These are phyloP conservation scores for Graphilbum sp. DNA, from an alignment of 2,329 filamentous ascomycete species.

Conservation along the genomic window DNA sequence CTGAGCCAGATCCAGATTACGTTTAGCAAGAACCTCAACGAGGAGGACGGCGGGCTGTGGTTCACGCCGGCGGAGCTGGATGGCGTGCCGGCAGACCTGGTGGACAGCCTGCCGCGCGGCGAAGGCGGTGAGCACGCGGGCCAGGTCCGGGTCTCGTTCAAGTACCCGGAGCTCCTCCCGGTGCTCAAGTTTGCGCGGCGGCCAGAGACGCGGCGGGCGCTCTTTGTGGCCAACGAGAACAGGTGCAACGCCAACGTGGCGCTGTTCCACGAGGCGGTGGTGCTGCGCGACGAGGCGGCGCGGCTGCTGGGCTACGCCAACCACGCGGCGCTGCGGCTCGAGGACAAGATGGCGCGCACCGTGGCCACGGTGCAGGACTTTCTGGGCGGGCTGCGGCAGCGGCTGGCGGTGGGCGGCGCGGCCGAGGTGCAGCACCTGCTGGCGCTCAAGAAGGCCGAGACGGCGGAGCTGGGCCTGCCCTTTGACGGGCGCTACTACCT, in stretches of 20 bases:
- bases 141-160: conserved; percentile 59
- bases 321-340: conserved; percentile 60
- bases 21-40: conserved; percentile 68
- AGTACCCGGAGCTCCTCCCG: conserved; percentile 69
- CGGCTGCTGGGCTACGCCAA: conserved; percentile 61
- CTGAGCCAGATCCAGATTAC: conserved; percentile 58
- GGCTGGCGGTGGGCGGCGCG: conserved; percentile 50
- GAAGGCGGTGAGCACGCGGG: conserved; percentile 50
- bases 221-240: conserved; percentile 65
- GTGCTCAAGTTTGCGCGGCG: conserved; percentile 62
- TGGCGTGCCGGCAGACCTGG: conserved; percentile 56
- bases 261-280: conserved; percentile 58
- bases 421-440: conserved; percentile 57
- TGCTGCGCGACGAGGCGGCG: conserved; percentile 63
- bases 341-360: conserved; percentile 76
- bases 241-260: conserved; percentile 61
- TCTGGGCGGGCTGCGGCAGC: conserved; percentile 49
- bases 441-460: conserved; percentile 56
- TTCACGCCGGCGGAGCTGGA: conserved; percentile 57
- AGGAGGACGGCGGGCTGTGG: conserved; percentile 70
- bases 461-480: conserved; percentile 38
- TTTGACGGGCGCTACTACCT: conserved; percentile 61
- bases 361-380: conserved; percentile 58
- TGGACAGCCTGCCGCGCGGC: conserved; percentile 53
- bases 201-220: conserved; percentile 48